Evolutionary conservation across 75 land plant genomes (phyloP), one percentile per base, ranked within the genome.

Genomic region (Chamaecyparis obtusa): DNA sequence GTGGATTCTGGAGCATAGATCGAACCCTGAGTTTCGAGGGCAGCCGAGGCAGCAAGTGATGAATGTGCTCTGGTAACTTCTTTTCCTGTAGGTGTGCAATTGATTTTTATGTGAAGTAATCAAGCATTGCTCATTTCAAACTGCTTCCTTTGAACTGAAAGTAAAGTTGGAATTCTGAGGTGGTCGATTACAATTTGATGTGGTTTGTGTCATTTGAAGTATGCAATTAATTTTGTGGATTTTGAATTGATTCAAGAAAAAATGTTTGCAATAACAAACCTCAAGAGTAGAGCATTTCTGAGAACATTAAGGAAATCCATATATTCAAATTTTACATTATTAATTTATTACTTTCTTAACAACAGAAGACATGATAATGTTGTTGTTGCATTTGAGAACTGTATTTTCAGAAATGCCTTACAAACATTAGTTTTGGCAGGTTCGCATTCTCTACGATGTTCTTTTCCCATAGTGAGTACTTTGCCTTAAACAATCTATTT

Each of bases 381-480:
- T 27, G 2, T 80, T 44, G 1, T 80, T 80, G 10, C 27, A 44
- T 24, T 44, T 80, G 49, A 80, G n/a, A 10, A 24, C 11, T 24
- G 0, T 41, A 44, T 80, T 44, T 44, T 41, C 21, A 80, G 48
- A 27, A 80, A 80, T 44, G 32, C 14, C 49, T 80, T 27, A 80
- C 48, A n/a, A 80, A 41, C 27, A 24, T 80, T 9, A 27, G 24
- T 80, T 79, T 44, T 57, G 90, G 90, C 97, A 97, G 99, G 99
- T 97, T 97, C 80, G 92, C 93, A 86, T 95, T 97, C 86, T 97
- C 97, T 84, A 97, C 99, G 13, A 85, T 95, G 72, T 95, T 96
- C 88, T 97, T 94, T 76, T 87, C 95, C 16, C 98, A 94, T 56
- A 93, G 98, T 96, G 87, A 95, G 98, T 89, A 14, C 79, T 77